Evolutionary conservation across 306 rosid species (phyloP).

Genomic region (Fragaria vesca): DNA sequence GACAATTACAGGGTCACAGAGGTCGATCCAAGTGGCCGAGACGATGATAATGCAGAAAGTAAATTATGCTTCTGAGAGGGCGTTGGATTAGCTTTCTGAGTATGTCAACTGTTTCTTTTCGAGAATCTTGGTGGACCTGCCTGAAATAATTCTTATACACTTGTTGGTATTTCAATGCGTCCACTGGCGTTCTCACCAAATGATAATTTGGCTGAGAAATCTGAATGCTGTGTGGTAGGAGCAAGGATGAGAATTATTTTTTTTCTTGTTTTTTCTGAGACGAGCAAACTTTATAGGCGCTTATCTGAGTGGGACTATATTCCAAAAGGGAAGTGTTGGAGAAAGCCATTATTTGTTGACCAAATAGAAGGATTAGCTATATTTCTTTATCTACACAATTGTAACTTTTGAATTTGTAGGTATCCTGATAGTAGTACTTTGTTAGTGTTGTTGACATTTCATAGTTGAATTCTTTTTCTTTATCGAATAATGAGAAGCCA

Average conservation of each 20-base stretch:
- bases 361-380: conserved; percentile 54
- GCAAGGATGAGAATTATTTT: conserved; percentile 30
- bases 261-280: conserved; percentile 26
- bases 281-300: conserved; percentile 37
- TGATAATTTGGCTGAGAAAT: conserved; percentile 35
- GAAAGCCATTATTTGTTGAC: conserved; percentile 45
- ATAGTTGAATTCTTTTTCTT: neutral
- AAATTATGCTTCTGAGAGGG: conserved; percentile 83
- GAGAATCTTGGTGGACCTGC: conserved; percentile 40
- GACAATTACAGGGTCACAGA: conserved; percentile 93
- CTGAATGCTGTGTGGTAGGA: conserved; percentile 38
- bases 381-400: conserved; percentile 43
- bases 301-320: conserved; percentile 37
- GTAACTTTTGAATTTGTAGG: conserved; percentile 44
- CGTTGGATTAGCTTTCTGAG: conserved; percentile 38
- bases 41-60: conserved; percentile 95
- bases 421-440: conserved; percentile 31
- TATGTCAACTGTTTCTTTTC: conserved; percentile 28
- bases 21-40: conserved; percentile 84
- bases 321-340: conserved; percentile 35
- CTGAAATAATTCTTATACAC: conserved; percentile 37
- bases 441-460: conserved; percentile 27
- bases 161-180: conserved; percentile 44
- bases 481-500: neutral
- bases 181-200: conserved; percentile 32